phyloP scores from a whole-genome alignment of 306 rosid genomes.

The Comarum palustre region DNA sequence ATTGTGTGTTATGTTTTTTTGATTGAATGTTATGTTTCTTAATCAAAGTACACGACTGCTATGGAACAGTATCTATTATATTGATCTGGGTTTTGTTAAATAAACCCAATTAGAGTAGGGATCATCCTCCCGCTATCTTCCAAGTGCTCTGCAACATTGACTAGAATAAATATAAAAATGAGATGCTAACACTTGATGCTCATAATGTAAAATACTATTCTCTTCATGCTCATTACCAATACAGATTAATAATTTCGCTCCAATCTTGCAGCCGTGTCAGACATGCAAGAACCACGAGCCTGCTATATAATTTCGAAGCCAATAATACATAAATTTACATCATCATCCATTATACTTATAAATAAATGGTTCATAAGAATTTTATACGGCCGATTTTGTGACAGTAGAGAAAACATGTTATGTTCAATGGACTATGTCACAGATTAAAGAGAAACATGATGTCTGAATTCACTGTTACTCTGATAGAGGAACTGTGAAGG shows the following conservation, averaged over 20 bases:
- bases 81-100: conserved; percentile 9
- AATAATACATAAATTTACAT: too few relatives aligned
- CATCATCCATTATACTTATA: too few relatives aligned
- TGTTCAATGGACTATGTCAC: too few relatives aligned
- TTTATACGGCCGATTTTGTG: too few relatives aligned
- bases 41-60: conserved; percentile 19
- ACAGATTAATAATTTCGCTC: background rate
- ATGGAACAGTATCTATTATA: background rate
- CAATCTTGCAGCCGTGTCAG: conserved; percentile 23
- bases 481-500: background rate
- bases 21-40: conserved; percentile 14
- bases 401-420: too few relatives aligned
- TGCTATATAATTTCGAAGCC: too few relatives aligned
- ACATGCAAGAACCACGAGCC: conserved; percentile 34
- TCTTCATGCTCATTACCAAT: too few relatives aligned
- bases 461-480: background rate
- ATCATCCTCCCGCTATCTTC: conserved; percentile 11
- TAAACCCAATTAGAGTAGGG: conserved; percentile 3
- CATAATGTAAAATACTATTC: too few relatives aligned
- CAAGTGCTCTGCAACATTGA: conserved; percentile 31
- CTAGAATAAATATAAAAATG: conserved; percentile 6
- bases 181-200: background rate
- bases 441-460: background rate
- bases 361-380: too few relatives aligned
- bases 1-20: background rate